Conservation (phyloP, 1,284 basidiomycete species). For the Ceratobasidium sp. region DNA sequence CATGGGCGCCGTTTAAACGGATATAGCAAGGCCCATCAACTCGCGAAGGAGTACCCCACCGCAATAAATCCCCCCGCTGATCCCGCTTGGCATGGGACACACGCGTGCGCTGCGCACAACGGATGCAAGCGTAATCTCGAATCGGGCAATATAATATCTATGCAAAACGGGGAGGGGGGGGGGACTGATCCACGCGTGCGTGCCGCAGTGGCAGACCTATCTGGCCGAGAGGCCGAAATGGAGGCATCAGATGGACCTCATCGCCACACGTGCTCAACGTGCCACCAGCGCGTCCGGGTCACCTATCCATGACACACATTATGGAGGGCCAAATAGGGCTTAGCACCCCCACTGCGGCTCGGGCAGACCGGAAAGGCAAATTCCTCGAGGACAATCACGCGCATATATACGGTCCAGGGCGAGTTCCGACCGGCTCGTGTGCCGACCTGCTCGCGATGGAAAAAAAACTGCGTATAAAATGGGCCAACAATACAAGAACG, state of each 20-base stretch:
- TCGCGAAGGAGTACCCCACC: neutral
- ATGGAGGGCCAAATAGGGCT: too few relatives aligned
- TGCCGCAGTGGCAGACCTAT: too few relatives aligned
- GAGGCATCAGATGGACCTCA: neutral
- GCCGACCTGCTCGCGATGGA: neutral
- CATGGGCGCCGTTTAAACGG: neutral
- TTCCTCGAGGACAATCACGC: too few relatives aligned
- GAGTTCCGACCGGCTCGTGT: too few relatives aligned
- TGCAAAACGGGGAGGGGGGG: neutral
- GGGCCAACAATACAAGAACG: too few relatives aligned
- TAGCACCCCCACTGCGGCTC: neutral
- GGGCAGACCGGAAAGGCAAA: neutral
- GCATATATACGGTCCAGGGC: too few relatives aligned
- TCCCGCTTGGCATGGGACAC: constrained; percentile 20
- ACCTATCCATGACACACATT: too few relatives aligned
- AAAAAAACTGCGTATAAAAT: too few relatives aligned
- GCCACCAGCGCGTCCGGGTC: neutral
- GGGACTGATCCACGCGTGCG: too few relatives aligned
- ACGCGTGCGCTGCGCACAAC: too few relatives aligned
- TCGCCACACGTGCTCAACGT: neutral
- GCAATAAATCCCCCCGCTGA: neutral
- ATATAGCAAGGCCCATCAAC: constrained; percentile 5
- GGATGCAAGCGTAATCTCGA: neutral
- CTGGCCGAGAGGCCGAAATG: too few relatives aligned
- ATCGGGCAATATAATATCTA: constrained; percentile 14